Evolutionary conservation across 805 yeast genomes (phyloP), one percentile per base, ranked within the genome.

Genomic region (Saccharomyces eubayanus): DNA sequence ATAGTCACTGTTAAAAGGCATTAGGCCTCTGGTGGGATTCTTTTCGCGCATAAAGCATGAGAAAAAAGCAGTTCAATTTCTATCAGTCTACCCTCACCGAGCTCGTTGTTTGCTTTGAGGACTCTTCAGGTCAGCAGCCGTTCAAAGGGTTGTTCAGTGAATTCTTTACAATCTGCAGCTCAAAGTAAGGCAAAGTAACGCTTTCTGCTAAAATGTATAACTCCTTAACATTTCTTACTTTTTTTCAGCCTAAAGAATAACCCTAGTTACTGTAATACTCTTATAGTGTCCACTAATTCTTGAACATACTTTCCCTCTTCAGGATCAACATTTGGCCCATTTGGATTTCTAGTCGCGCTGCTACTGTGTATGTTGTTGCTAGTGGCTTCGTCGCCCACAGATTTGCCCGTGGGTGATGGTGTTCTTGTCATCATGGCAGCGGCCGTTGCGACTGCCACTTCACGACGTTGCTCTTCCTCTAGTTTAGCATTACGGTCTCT

Each of bases 401-500:
- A 36, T 36, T 36, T 36, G 6, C 43, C 43, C 8, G 43, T 36
- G 8, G 43, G 43, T 6, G 43, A 36, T 16, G 43, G 43, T 5
- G 43, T 36, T 36, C 43, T 36, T 2, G 43, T 36, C 43, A 36
- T 36, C 43, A 36, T 36, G 21, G 43, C 43, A 36, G 43, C 43
- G 16, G 43, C 43, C 12, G 43, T 36, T 36, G 43, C 43, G 12
- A 36, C 43, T 1, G 43, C 43, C 14, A 50, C 53, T 16, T 55
- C 58, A 31, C 49, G 51, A 49, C 53, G 31, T 51, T 61, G 55
- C 49, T 50, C 50, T 47, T 54, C 59, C 36, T 60, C 64, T 47
- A 57, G 52, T 51, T 57, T 52, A 49, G 53, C 60, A 46, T 60
- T 59, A 48, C 65, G 61, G 51, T 61, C 66, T 66, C 66, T 68